Evolutionary conservation across 169 alveolate genomes (phyloP).

Genomic region (Cryptosporidium ubiquitum): DNA sequence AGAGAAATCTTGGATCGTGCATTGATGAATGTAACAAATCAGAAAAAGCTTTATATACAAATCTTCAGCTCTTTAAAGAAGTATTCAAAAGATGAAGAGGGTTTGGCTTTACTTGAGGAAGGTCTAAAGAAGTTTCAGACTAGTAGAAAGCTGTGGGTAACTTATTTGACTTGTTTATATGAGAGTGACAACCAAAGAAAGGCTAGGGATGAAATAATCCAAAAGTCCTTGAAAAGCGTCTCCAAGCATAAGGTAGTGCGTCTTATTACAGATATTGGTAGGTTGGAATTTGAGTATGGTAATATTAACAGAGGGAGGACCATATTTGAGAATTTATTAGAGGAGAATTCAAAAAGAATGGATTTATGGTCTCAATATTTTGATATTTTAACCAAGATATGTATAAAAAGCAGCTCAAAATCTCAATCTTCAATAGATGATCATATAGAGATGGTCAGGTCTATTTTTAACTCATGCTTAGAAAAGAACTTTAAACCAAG

Average conservation of each 20-base stretch:
- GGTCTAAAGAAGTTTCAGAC: constrained; percentile 39
- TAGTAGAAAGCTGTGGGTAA: constrained; percentile 77
- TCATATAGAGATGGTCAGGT: constrained; percentile 46
- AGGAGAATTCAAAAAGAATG: constrained; percentile 86
- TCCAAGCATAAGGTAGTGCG: constrained; percentile 31
- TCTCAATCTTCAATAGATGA: not conserved
- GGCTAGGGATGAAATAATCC: constrained; percentile 62
- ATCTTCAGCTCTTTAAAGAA: constrained; percentile 16
- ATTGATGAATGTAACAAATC: constrained; percentile 42
- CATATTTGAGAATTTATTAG: constrained; percentile 84
- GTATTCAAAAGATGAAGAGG: not conserved
- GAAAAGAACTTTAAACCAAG: constrained; percentile 76
- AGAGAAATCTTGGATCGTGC: constrained; percentile 42
- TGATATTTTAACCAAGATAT: constrained; percentile 72
- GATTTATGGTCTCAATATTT: constrained; percentile 87
- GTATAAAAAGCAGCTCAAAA: not conserved
- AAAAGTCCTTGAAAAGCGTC: constrained; percentile 45
- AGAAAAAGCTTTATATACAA: constrained; percentile 48
- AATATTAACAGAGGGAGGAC: constrained; percentile 83
- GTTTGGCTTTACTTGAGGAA: constrained; percentile 10
- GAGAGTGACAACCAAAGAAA: constrained; percentile 20
- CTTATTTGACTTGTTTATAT: constrained; percentile 60
- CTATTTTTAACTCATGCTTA: constrained; percentile 24
- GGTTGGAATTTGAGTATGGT: constrained; percentile 84
- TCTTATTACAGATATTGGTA: constrained; percentile 80